Conservation (phyloP, 768 basidiomycete species). For the Psilocybe subaeruginosa region DNA sequence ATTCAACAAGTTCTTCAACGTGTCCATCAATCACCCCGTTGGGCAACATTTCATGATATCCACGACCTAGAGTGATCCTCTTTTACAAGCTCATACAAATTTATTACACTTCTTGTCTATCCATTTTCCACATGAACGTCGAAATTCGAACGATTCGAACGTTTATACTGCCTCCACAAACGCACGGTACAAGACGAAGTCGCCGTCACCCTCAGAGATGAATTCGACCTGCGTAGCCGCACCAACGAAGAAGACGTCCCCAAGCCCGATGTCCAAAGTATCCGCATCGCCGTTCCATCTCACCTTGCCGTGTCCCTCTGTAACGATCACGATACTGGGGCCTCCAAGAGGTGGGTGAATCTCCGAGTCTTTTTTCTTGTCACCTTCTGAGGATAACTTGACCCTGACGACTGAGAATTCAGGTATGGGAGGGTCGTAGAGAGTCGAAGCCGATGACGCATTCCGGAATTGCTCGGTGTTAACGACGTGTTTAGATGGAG, state of each 20-base stretch:
- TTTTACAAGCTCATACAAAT: no score
- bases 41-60: no score
- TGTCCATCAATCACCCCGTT: no score
- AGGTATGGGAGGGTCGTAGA: slow-evolving; percentile 91
- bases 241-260: slow-evolving; percentile 84
- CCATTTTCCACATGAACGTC: no score
- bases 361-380: slow-evolving; percentile 38
- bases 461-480: slow-evolving; percentile 51
- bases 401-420: slow-evolving; percentile 89
- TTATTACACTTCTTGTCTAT: background rate
- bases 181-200: slow-evolving; percentile 67
- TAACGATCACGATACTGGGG: slow-evolving; percentile 84
- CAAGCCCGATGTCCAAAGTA: slow-evolving; percentile 49
- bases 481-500: slow-evolving; percentile 72
- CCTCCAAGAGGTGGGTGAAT: slow-evolving; percentile 71
- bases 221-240: slow-evolving; percentile 66
- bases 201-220: slow-evolving; percentile 31
- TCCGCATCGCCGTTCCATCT: slow-evolving; percentile 44
- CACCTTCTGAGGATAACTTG: slow-evolving; percentile 41
- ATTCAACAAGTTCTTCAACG: no score
- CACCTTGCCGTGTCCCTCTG: slow-evolving; percentile 64
- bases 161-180: slow-evolving; percentile 48
- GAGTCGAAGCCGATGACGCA: slow-evolving; percentile 28
- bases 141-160: background rate
- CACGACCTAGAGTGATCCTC: no score